Base-by-base conservation (phyloP, 805 yeast genomes). In the Zygosaccharomyces pseudorouxii region DNA sequence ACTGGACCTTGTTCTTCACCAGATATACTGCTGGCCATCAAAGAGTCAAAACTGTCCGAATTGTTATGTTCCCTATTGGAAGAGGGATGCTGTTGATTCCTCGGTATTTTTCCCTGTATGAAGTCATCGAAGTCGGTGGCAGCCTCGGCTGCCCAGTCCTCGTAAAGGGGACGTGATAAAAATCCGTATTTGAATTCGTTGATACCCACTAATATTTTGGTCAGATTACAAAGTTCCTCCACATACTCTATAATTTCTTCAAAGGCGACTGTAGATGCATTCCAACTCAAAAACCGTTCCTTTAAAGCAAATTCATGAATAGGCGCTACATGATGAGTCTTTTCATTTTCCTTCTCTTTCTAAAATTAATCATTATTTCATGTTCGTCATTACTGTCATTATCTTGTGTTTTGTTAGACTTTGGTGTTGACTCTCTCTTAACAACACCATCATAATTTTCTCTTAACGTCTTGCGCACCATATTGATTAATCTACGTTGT, bases 121-220 rank as follows among this genome's bases (percentile, higher is more conserved):
- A 63, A 62, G n/a, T 57, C 54, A 43, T 62, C 65, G 47, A 63
- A 72, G 0, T 70, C 72, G n/a, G 65, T 59, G 3, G 69, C 66
- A 0, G 76, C 74, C 35, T 65, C 67, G 0, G 70, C 67, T 2
- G 76, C 75, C 65, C 74, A 73, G 38, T 69, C 72, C 18, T 68
- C 68, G 52, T 69, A 69, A 11, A 75, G 55, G 0, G 80, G 73
- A 12, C 81, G 68, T 39, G 79, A 73, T 48, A 77, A 57, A 53
- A 77, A 77, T 2, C 81, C 79, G 53, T 74, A 75, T 54, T 73
- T 74, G 56, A 77, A 77, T 54, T 71, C 75, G 49, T 72, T 69
- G 9, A 72, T 75, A 22, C 81, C 81, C 23, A 74, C 77, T 4
- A 77, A 55, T 3, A 71, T 54, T 49, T 71, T 74, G 0, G 74